Evolutionary conservation across 805 yeast species (phyloP).

Genomic region (Candida methanosorbosa): DNA sequence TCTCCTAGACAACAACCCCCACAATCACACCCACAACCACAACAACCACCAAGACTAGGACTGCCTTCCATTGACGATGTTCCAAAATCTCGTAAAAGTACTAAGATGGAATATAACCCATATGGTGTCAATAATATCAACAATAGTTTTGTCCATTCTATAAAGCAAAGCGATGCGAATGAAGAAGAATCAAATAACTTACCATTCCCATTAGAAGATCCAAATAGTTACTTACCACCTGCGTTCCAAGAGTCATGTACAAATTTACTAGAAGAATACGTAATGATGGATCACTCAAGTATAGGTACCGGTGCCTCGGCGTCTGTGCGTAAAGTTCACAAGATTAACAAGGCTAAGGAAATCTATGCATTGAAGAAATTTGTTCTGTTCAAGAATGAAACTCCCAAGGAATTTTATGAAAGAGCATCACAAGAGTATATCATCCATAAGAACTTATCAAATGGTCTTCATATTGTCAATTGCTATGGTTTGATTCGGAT

Average conservation of each 20-base stretch:
- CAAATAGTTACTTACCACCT: slow-evolving; percentile 57
- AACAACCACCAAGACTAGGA: slow-evolving; percentile 10
- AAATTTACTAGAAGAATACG: slow-evolving; percentile 50
- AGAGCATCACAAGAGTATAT: slow-evolving; percentile 65
- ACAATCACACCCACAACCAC: neutral
- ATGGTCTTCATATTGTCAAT: slow-evolving; percentile 55
- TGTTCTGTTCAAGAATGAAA: slow-evolving; percentile 51
- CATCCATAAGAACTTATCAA: slow-evolving; percentile 47
- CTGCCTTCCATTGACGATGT: slow-evolving; percentile 22
- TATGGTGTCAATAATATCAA: slow-evolving; percentile 40
- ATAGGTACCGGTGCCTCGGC: slow-evolving; percentile 75
- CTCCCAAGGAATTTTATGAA: slow-evolving; percentile 62
- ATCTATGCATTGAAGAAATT: slow-evolving; percentile 68
- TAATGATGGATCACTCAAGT: slow-evolving; percentile 38
- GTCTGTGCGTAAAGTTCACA: slow-evolving; percentile 47
- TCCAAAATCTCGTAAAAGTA: slow-evolving; percentile 8
- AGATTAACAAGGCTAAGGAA: slow-evolving; percentile 30
- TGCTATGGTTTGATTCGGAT: slow-evolving; percentile 50
- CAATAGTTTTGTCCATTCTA: slow-evolving; percentile 12
- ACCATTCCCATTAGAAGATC: slow-evolving; percentile 61
- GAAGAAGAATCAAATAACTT: slow-evolving; percentile 39
- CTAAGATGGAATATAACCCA: slow-evolving; percentile 54
- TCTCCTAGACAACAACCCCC: slow-evolving; percentile 10
- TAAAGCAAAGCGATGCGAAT: slow-evolving; percentile 11
- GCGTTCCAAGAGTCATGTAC: slow-evolving; percentile 44